phyloP scores from a whole-genome alignment of 768 basidiomycete genomes.

The Coprinellus micaceus region DNA sequence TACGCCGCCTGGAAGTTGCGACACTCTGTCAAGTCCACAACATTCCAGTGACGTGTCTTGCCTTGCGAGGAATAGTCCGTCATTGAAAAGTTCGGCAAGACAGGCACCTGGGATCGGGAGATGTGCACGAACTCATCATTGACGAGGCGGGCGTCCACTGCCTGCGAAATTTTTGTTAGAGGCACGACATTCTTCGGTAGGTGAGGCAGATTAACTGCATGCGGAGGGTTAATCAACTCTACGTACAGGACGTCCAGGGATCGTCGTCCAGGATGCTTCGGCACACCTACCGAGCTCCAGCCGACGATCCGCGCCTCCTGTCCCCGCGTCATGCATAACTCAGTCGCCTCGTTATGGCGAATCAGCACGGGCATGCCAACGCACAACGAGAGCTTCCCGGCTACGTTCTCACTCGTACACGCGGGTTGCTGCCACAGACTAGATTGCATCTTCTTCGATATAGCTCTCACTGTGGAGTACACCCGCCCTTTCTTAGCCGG shows the following conservation, averaged over 20 bases:
- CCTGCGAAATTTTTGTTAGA: constrained; percentile 4
- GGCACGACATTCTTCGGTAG: constrained; percentile 28
- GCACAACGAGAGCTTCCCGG: constrained; percentile 27
- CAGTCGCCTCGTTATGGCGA: constrained; percentile 25
- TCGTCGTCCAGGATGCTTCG: not conserved
- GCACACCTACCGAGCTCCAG: constrained; percentile 18
- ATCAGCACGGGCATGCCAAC: constrained; percentile 33
- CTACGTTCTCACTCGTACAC: constrained; percentile 16
- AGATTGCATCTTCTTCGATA: constrained; percentile 11
- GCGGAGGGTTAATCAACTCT: not conserved
- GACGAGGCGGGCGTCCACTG: not conserved
- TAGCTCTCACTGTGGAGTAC: constrained; percentile 5
- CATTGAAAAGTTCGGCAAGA: constrained; percentile 29
- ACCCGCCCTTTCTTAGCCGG: not conserved
- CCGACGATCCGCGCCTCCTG: constrained; percentile 26
- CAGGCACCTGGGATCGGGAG: constrained; percentile 20
- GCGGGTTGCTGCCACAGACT: constrained; percentile 21
- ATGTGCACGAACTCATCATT: constrained; percentile 16
- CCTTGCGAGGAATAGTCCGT: constrained; percentile 32
- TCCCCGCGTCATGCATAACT: no score
- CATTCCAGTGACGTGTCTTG: constrained; percentile 24
- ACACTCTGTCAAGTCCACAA: constrained; percentile 22
- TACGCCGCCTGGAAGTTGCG: constrained; percentile 24
- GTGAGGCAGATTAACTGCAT: not conserved
- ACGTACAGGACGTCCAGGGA: constrained; percentile 3